A percentile compares a stretch with the other conserved stretches of the same genome.
Evolutionary conservation across 345 rosid genomes (phyloP).

Genomic region (Populus alba): DNA sequence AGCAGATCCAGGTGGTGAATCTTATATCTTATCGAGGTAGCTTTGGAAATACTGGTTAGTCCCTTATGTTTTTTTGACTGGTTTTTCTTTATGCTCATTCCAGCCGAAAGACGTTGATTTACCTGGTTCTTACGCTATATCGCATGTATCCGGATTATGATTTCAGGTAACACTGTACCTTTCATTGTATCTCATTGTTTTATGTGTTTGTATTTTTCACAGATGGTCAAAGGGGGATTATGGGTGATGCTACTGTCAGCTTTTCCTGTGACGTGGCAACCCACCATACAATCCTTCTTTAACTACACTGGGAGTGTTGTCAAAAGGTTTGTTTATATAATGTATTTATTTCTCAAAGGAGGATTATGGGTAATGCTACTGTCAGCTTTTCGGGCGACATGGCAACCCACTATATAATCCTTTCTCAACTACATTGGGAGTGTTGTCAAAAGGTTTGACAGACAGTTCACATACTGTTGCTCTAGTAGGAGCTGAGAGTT

Average conservation of each 20-base stretch:
- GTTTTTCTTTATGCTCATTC: conserved; percentile 29
- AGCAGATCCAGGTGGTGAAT: conserved; percentile 81
- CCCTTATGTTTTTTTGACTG: conserved; percentile 20
- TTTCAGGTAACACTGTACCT: conserved; percentile 73
- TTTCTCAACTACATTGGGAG: conserved; percentile 65
- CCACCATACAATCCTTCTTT: conserved; percentile 64
- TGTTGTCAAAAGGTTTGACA: conserved; percentile 99
- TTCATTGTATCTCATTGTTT: not conserved
- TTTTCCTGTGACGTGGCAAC: conserved; percentile 88
- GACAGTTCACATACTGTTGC: conserved; percentile 84
- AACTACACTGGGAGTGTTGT: conserved; percentile 82
- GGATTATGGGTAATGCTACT: conserved; percentile 98
- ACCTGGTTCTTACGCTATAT: conserved; percentile 84
- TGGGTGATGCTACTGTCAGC: conserved; percentile 99
- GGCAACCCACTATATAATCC: conserved; percentile 87
- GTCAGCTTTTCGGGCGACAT: conserved; percentile 93
- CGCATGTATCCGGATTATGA: conserved; percentile 95
- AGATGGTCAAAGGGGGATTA: conserved; percentile 58
- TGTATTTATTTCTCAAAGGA: conserved; percentile 22
- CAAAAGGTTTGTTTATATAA: not conserved
- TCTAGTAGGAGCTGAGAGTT: conserved; percentile 94
- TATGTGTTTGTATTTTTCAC: not conserved
- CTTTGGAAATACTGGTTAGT: conserved; percentile 1
- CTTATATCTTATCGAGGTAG: conserved; percentile 13
- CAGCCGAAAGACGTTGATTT: conserved; percentile 97